A percentile compares a stretch with the other conserved stretches of the same genome.
phyloP scores from a whole-genome alignment of 1,284 basidiomycete genomes.

The Athelia psychrophila region DNA sequence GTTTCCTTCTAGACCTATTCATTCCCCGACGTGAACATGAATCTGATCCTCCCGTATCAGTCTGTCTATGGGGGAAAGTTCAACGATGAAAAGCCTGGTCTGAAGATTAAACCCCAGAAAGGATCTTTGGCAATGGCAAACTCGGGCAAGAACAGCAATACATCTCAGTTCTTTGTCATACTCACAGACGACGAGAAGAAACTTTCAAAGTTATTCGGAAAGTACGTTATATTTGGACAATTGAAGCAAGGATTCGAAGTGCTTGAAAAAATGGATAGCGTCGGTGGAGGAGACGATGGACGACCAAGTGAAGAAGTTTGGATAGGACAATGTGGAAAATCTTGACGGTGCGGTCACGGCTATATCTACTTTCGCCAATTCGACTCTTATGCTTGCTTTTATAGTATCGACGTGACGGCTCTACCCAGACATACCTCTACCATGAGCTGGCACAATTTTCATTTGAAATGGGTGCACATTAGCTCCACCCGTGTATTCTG shows the following conservation, averaged over 20 bases:
- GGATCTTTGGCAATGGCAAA: constrained; percentile 51
- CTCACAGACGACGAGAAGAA: constrained; percentile 37
- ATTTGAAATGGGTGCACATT: too few species aligned
- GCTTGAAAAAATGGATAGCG: constrained; percentile 32
- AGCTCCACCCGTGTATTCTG: too few species aligned
- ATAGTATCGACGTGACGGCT: too few species aligned
- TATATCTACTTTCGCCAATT: too few species aligned
- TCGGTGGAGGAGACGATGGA: constrained; percentile 32
- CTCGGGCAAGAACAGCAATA: constrained; percentile 41
- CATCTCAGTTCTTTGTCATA: constrained; percentile 50
- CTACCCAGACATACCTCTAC: too few species aligned
- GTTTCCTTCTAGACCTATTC: background rate
- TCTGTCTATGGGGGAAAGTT: constrained; percentile 49
- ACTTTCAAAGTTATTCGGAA: constrained; percentile 42
- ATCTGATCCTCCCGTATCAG: too few species aligned
- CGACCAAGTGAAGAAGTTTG: constrained; percentile 37
- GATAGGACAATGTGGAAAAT: constrained; percentile 40
- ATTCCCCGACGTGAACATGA: too few species aligned
- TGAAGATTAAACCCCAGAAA: constrained; percentile 34
- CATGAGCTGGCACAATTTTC: too few species aligned
- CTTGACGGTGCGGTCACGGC: background rate
- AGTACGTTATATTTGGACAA: constrained; percentile 45
- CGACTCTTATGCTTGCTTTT: too few species aligned
- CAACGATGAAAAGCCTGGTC: constrained; percentile 45
- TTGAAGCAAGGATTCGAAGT: constrained; percentile 28